Conservation (phyloP, 2,329 filamentous ascomycete genomes). For the Escovopsis sp. region DNA sequence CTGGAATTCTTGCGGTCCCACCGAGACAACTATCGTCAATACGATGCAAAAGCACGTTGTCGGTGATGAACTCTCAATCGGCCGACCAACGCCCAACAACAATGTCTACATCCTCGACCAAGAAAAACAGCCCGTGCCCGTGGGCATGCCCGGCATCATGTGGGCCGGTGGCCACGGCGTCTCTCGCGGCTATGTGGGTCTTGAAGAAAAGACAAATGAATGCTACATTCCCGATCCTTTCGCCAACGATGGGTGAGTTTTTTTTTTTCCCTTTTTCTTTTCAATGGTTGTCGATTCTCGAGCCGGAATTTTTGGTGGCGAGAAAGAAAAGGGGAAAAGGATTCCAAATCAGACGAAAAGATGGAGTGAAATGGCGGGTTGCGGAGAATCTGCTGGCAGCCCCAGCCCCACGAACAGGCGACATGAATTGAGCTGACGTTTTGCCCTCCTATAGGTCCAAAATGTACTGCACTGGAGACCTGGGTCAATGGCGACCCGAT, state of each 20-base stretch:
- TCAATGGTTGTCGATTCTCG: not conserved
- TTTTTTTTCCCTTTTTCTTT: too few species aligned
- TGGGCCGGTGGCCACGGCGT: slow-evolving; percentile 43
- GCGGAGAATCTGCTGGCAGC: not conserved
- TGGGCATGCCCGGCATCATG: slow-evolving; percentile 36
- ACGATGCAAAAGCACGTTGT: slow-evolving; percentile 36
- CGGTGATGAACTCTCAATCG: slow-evolving; percentile 35
- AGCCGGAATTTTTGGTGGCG: not conserved
- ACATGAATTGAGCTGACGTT: slow-evolving; percentile 1
- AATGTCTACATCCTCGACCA: slow-evolving; percentile 39
- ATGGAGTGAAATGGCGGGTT: too few species aligned
- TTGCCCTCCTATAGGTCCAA: slow-evolving; percentile 10
- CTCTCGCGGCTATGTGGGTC: slow-evolving; percentile 39
- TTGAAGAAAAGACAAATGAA: slow-evolving; percentile 33
- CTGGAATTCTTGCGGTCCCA: slow-evolving; percentile 45
- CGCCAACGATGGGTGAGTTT: slow-evolving; percentile 31
- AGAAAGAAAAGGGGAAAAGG: not conserved
- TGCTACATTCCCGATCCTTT: slow-evolving; percentile 38
- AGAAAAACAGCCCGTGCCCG: slow-evolving; percentile 24
- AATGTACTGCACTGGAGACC: slow-evolving; percentile 48
- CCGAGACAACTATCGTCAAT: slow-evolving; percentile 46
- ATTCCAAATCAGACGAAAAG: too few species aligned
- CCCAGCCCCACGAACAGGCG: not conserved
- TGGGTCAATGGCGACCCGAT: slow-evolving; percentile 38
- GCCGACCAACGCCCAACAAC: slow-evolving; percentile 41